Evolutionary conservation across 768 basidiomycete species (phyloP).

Genomic region (Rhizopogon sp.): DNA sequence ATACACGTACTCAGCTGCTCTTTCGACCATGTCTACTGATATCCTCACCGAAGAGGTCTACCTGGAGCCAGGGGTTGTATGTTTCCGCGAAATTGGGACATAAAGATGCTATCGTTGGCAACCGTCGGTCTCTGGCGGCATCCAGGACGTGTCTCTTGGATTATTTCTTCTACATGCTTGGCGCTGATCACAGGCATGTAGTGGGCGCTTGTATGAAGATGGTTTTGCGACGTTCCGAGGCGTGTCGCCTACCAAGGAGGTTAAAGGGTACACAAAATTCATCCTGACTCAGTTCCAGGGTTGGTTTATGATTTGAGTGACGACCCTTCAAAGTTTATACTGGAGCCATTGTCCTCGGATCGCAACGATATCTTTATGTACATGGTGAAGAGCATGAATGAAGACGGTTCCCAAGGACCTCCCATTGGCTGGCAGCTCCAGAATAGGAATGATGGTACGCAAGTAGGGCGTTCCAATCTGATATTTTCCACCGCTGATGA

Average conservation of each 20-base stretch:
- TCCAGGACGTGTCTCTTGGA: not conserved
- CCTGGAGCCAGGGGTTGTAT: not conserved
- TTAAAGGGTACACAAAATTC: not conserved
- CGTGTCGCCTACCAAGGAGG: not conserved
- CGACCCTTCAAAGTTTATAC: not conserved
- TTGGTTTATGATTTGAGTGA: not conserved
- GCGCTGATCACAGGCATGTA: not conserved
- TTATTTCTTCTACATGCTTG: too few species aligned
- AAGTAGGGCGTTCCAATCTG: too few species aligned
- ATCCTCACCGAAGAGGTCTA: not conserved
- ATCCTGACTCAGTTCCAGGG: not conserved
- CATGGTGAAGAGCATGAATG: not conserved
- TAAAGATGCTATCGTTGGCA: not conserved
- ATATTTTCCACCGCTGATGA: too few species aligned
- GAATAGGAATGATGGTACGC: too few species aligned
- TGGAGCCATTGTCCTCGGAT: not conserved
- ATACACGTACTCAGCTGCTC: not conserved
- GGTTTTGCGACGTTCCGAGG: not conserved
- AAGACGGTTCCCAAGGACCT: not conserved
- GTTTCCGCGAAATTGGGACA: not conserved
- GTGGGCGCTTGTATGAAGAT: not conserved
- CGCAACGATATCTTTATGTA: not conserved
- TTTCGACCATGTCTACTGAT: not conserved
- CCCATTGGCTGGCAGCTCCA: not conserved
- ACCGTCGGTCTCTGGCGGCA: not conserved